phyloP scores from a whole-genome alignment of 805 yeast genomes.

The Wickerhamiella azyma region DNA sequence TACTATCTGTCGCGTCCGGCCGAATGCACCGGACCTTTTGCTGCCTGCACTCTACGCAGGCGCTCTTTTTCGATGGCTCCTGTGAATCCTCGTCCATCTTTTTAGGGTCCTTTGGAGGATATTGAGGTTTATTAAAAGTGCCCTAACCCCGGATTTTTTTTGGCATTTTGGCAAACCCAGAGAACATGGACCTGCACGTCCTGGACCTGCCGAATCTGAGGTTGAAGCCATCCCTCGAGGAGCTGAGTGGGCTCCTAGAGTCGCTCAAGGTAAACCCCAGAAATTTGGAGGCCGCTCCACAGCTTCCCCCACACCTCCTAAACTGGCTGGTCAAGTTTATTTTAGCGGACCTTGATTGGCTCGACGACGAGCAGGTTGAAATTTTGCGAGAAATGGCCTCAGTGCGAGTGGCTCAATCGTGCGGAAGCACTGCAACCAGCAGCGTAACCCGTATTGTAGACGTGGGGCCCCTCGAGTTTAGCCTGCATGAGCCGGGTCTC shows the following conservation, averaged over 20 bases:
- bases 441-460: slow-evolving; percentile 47
- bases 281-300: slow-evolving; percentile 11
- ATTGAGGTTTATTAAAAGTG: not conserved
- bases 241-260: slow-evolving; percentile 13
- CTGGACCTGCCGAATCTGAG: slow-evolving; percentile 23
- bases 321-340: slow-evolving; percentile 26
- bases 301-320: slow-evolving; percentile 17
- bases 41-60: slow-evolving; percentile 93
- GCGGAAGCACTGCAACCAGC: slow-evolving; percentile 78
- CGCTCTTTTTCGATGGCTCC: slow-evolving; percentile 24
- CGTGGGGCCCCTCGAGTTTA: slow-evolving; percentile 29
- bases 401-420: slow-evolving; percentile 56
- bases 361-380: slow-evolving; percentile 23
- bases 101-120: not conserved
- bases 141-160: not conserved
- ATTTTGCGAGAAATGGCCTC: slow-evolving; percentile 44
- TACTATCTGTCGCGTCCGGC: slow-evolving; percentile 42
- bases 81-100: not conserved
- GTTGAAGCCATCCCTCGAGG: slow-evolving; percentile 13
- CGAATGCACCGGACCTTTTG: slow-evolving; percentile 42
- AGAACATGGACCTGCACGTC: slow-evolving; percentile 11
- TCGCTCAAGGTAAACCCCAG: slow-evolving; percentile 14
- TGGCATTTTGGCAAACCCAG: not conserved
- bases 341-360: slow-evolving; percentile 32
- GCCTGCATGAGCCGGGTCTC: slow-evolving; percentile 66